Conservation (phyloP, 164 flowering plant genomes). For the Pachysandra terminalis region DNA sequence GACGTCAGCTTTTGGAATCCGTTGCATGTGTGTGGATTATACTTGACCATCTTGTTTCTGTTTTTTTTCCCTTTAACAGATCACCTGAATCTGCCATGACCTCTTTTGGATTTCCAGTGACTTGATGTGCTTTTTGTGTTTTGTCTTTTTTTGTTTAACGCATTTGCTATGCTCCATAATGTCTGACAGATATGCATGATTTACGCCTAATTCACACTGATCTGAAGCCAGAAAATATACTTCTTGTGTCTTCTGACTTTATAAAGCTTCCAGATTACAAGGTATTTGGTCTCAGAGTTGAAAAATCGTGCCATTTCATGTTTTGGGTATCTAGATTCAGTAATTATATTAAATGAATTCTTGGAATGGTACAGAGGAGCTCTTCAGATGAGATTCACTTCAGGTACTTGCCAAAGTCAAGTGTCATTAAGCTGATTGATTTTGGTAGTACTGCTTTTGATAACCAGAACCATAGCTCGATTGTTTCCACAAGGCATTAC, state of each 20-base stretch:
- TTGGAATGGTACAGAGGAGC: conserved; percentile 57
- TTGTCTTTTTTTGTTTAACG: conserved; percentile 8
- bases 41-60: conserved; percentile 24
- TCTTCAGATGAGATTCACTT: conserved; percentile 48
- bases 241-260: conserved; percentile 74
- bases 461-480: conserved; percentile 65
- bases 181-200: conserved; percentile 80
- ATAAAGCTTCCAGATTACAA: conserved; percentile 59
- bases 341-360: conserved; percentile 24
- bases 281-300: conserved; percentile 39
- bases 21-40: conserved; percentile 91
- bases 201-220: conserved; percentile 83
- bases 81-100: conserved; percentile 16
- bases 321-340: conserved; percentile 23
- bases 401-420: conserved; percentile 90
- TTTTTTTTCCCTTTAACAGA: conserved; percentile 20
- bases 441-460: conserved; percentile 89
- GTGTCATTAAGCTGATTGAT: conserved; percentile 96
- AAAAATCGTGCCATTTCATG: conserved; percentile 18
- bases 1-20: conserved; percentile 95
- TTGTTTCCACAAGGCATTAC: conserved; percentile 93
- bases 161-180: conserved; percentile 22
- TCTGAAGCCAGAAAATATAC: conserved; percentile 92
- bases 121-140: background rate
- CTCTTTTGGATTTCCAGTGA: conserved; percentile 25